Evolutionary conservation across 805 yeast genomes (phyloP), one percentile per base, ranked within the genome.

Genomic region (Candida orba): DNA sequence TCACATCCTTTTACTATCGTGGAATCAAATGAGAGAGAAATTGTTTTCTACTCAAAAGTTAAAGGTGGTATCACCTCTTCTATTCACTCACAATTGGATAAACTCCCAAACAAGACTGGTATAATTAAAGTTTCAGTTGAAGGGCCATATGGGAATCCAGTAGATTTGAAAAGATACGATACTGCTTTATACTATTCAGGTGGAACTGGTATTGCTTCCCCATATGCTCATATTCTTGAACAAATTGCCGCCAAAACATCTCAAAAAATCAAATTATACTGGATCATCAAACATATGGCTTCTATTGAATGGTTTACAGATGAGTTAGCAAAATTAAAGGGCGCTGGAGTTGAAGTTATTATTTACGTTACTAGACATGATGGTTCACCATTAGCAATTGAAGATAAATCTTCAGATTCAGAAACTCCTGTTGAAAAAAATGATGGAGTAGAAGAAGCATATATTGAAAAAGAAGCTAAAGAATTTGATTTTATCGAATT

Each of bases 1-100:
- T 76, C 82, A 6, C 88, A 83, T 57, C 91, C 91, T 13, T 83
- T 85, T 62, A 79, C 91, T 4, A 62, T 76, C 22, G 67, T 75
- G 34, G 71, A 71, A 42, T 59, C 71, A 5, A 56, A 55, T 41
- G 65, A 64, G 32, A 62, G 63, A 49, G 61, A 63, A 41, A 59
- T 77, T 24, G 64, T 67, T 4, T 65, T 75, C 47, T 69, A 62
- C 50, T 67, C 76, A 47, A 76, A 74, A 56, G 73, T 70, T 39
- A 77, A 78, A 58, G 72, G 73, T 29, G 88, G 87, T 54, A 62
- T 78, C 29, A 56, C 59, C 13, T 52, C 58, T 17, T 39, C 48
- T n/a, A 43, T 49, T 35, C 68, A 54, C 39, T 65, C 47, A 43
- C 59, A 41, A 30, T 54, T 47, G 60, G 62, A 37, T 37, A 41